phyloP scores from a whole-genome alignment of 2,329 filamentous ascomycete genomes.

The Chrysoporthe deuterocubensis region DNA sequence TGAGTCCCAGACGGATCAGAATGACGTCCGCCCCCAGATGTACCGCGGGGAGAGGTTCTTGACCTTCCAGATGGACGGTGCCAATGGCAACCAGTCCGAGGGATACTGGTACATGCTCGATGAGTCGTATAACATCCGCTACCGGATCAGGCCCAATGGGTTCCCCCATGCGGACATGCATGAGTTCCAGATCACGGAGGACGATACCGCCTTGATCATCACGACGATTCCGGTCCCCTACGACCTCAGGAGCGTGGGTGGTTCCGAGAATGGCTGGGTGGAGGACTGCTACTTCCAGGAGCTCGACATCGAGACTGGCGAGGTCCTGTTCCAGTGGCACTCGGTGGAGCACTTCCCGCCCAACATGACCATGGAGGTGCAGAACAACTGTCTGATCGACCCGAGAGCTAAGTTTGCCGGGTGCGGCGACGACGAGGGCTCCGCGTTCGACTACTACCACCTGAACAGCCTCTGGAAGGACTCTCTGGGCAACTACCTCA shows the following conservation, averaged over 20 bases:
- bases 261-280: slow-evolving; percentile 37
- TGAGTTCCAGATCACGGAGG: slow-evolving; percentile 46
- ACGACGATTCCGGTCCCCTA: slow-evolving; percentile 43
- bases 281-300: slow-evolving; percentile 46
- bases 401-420: slow-evolving; percentile 25
- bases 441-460: slow-evolving; percentile 43
- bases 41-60: slow-evolving; percentile 40
- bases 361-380: slow-evolving; percentile 25
- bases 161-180: slow-evolving; percentile 45
- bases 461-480: slow-evolving; percentile 43
- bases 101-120: slow-evolving; percentile 29
- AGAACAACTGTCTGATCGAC: slow-evolving; percentile 25
- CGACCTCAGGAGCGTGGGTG: slow-evolving; percentile 39
- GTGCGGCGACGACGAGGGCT: slow-evolving; percentile 20
- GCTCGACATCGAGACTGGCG: slow-evolving; percentile 42
- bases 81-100: slow-evolving; percentile 18
- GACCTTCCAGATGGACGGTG: slow-evolving; percentile 40
- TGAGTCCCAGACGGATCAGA: slow-evolving; percentile 27
- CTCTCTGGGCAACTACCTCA: slow-evolving; percentile 42
- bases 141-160: slow-evolving; percentile 30
- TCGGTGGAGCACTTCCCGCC: slow-evolving; percentile 22
- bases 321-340: slow-evolving; percentile 43
- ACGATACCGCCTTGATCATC: slow-evolving; percentile 47
- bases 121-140: slow-evolving; percentile 23
- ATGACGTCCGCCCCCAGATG: slow-evolving; percentile 35